Conservation (phyloP, 2,329 filamentous ascomycete genomes). For the Cladorrhinum sp. region DNA sequence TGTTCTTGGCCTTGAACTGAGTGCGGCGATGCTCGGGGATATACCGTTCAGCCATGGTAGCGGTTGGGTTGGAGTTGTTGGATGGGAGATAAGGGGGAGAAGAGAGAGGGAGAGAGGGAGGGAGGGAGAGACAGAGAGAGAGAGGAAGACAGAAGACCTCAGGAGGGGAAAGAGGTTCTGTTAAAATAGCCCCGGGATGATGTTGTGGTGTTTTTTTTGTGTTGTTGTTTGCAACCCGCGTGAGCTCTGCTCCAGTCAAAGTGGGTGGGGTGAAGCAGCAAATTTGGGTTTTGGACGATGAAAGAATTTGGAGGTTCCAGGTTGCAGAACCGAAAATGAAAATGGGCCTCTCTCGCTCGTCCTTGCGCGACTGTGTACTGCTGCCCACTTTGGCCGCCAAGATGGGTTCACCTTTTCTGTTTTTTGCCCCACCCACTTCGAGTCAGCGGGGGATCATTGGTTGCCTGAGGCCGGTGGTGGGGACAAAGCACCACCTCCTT, state of each 20-base stretch:
- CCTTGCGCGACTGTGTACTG: background rate
- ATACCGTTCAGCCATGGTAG: slow-evolving; percentile 94
- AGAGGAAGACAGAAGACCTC: slow-evolving; percentile 8
- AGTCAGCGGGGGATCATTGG: slow-evolving; percentile 12
- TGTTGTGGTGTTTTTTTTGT: background rate
- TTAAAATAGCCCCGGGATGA: background rate
- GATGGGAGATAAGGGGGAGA: slow-evolving; percentile 14
- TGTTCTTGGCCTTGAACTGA: slow-evolving; percentile 99
- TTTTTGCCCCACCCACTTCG: slow-evolving; percentile 10
- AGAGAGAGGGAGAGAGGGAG: slow-evolving; percentile 3
- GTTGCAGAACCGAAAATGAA: slow-evolving; percentile 23
- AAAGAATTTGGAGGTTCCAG: slow-evolving; percentile 27
- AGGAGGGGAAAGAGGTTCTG: background rate
- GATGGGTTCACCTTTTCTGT: slow-evolving; percentile 5
- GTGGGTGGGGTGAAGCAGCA: slow-evolving; percentile 9
- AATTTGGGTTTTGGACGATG: slow-evolving; percentile 23
- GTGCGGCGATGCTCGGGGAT: slow-evolving; percentile 99
- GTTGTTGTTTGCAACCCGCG: slow-evolving; percentile 6
- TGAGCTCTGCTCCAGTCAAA: slow-evolving; percentile 5
- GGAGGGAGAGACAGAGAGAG: slow-evolving; percentile 8
- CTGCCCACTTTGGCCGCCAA: background rate
- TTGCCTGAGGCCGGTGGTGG: slow-evolving; percentile 16
- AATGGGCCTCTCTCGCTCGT: slow-evolving; percentile 18
- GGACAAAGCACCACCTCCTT: too few relatives aligned
- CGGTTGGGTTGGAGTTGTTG: slow-evolving; percentile 22